Evolutionary conservation across 2,329 filamentous ascomycete species (phyloP).

Genomic region (Ceratocystis diversiconidia): DNA sequence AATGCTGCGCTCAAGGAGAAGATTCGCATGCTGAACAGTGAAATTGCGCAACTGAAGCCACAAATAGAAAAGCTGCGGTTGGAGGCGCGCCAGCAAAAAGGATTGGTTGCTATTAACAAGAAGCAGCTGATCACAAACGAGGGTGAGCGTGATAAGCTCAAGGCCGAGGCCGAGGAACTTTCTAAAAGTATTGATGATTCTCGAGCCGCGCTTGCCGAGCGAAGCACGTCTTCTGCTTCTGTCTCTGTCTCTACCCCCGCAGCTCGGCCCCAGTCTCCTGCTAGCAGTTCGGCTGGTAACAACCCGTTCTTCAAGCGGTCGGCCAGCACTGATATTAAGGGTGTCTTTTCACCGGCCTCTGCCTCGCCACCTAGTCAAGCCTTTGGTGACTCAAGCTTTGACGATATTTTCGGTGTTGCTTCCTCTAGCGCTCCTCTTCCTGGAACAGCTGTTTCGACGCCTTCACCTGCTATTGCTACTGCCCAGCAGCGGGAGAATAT

Average conservation of each 20-base stretch:
- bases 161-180: conserved; percentile 59
- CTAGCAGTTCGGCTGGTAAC: conserved; percentile 47
- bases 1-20: conserved; percentile 75
- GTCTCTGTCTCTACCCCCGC: conserved; percentile 34
- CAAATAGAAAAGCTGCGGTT: conserved; percentile 86
- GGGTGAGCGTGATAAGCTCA: conserved; percentile 74
- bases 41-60: conserved; percentile 72
- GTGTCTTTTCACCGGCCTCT: conserved; percentile 31
- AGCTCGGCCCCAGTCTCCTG: conserved; percentile 54
- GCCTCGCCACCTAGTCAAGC: conserved; percentile 31
- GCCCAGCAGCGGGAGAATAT: conserved; percentile 37
- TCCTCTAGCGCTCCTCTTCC: conserved; percentile 23
- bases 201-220: conserved; percentile 20
- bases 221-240: conserved; percentile 36
- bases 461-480: conserved; percentile 32
- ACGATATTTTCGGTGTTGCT: conserved; percentile 67
- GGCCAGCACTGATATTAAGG: conserved; percentile 45
- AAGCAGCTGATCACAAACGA: conserved; percentile 90
- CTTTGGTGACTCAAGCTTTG: conserved; percentile 56
- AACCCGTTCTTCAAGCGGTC: conserved; percentile 87
- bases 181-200: conserved; percentile 30
- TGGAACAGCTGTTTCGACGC: conserved; percentile 40
- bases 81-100: conserved; percentile 88
- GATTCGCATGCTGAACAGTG: conserved; percentile 67
- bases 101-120: conserved; percentile 93